Base-by-base conservation (phyloP, 805 yeast species). In the Middelhovenomyces tepae region DNA sequence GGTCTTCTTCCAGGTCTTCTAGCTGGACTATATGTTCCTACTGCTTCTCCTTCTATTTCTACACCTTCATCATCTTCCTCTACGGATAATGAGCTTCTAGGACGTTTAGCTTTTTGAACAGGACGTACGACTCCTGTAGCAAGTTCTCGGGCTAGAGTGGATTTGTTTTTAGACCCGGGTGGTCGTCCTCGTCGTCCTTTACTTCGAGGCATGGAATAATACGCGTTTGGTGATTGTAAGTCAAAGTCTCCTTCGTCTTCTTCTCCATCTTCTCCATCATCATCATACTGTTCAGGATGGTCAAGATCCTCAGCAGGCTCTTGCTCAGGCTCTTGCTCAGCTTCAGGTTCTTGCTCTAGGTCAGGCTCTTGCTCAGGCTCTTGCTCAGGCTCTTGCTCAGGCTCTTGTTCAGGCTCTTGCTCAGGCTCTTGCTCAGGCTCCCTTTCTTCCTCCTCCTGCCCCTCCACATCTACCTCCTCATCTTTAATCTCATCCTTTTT, bases 131-230 rank as follows among this genome's bases (percentile, higher is more conserved):
- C 11, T 19, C 3, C 10, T 28, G 19, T 31, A n/a, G 39, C 27
- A 28, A 20, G 16, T 31, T 31, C 54, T 18, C 37, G 31, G 7
- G 35, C 47, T 5, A 44, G 40, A 4, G 47, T 42, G 17, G 42
- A 18, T 39, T 44, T 50, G 40, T 47, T 51, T 27, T 43, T 47
- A 31, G 46, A 39, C 19, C 56, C 55, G n/a, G 58, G 57, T 1
- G 57, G 57, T n/a, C 57, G 33, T 13, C 61, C 59, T 17, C 56
- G 51, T 11, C 55, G 46, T 6, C 57, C 28, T 13, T 38, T 37
- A 19, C 37, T 30, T n/a, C n/a, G n/a, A n/a, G n/a, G n/a, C n/a
- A n/a, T 11, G 44, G 39, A 2, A 34, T 27, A 10, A 20, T 43
- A 36, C 40, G 42, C 16, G 39, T 27, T 38, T 35, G 14, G n/a